These are phyloP conservation scores for Aegilops tauschii DNA, from an alignment of 176 grass and related monocot genomes.

Conservation along the genomic window DNA sequence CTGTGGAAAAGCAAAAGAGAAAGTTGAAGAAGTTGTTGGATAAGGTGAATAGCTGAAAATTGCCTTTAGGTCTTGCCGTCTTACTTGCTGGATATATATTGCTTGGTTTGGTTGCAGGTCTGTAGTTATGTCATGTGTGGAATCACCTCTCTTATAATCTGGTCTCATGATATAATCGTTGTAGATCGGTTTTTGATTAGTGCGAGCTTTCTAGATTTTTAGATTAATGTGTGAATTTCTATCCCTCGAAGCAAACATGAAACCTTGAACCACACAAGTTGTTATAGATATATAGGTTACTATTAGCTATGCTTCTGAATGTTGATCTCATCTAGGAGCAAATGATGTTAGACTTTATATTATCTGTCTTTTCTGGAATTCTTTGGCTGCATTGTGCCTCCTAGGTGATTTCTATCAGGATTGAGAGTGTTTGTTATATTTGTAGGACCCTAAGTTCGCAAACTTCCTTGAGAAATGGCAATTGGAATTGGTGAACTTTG, in stretches of 20 bases:
- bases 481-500: constrained; percentile 35
- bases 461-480: constrained; percentile 62
- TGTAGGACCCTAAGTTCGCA: constrained; percentile 77
- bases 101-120: neutral
- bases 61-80: neutral
- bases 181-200: neutral
- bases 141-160: neutral
- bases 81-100: neutral
- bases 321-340: neutral
- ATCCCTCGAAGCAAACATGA: neutral
- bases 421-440: constrained; percentile 30
- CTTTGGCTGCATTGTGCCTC: neutral
- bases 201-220: neutral
- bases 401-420: neutral
- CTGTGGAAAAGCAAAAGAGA: constrained; percentile 64
- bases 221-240: neutral
- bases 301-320: constrained; percentile 5
- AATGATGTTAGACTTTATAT: neutral
- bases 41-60: constrained; percentile 75
- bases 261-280: neutral
- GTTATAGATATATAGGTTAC: neutral
- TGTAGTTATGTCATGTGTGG: neutral
- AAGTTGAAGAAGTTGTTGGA: constrained; percentile 64
- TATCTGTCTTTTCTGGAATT: neutral
- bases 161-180: neutral